Evolutionary conservation across 305 asterid genomes (phyloP).

Genomic region (Fraxinus velutina): DNA sequence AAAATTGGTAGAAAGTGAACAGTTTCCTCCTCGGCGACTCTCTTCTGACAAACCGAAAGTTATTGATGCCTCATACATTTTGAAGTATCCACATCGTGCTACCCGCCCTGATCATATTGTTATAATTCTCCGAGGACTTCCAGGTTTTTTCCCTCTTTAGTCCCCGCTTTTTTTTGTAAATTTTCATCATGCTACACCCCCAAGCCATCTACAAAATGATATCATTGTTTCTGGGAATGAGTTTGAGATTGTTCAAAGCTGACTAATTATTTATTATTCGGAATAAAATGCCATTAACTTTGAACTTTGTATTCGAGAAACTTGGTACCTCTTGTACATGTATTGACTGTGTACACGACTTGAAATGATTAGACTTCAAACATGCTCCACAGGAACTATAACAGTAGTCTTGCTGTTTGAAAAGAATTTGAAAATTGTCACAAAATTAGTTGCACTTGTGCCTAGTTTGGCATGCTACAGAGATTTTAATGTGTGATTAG

Average conservation of each 20-base stretch:
- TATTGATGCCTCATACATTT: constrained; percentile 72
- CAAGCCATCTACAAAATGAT: neutral
- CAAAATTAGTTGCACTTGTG: neutral
- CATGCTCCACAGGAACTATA: neutral
- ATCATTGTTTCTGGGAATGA: neutral
- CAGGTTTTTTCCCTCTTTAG: constrained; percentile 47
- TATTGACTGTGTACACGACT: neutral
- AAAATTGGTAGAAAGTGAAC: constrained; percentile 45
- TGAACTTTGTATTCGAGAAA: neutral
- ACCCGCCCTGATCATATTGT: constrained; percentile 91
- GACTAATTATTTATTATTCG: neutral
- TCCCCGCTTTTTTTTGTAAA: neutral
- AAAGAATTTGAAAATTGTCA: neutral
- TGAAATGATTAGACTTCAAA: constrained; percentile 2
- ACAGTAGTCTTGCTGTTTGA: neutral
- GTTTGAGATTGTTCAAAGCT: neutral
- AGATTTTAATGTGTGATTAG: neutral
- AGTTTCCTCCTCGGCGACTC: constrained; percentile 35
- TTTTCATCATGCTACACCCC: neutral
- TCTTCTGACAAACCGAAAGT: constrained; percentile 51
- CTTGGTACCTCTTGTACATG: neutral
- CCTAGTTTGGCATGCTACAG: neutral
- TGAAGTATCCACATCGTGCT: constrained; percentile 81
- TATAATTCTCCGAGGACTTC: constrained; percentile 88
- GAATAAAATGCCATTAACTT: neutral